Conservation (phyloP, 192 early-diverging fungal genomes). For the Coemansia asiatica region DNA sequence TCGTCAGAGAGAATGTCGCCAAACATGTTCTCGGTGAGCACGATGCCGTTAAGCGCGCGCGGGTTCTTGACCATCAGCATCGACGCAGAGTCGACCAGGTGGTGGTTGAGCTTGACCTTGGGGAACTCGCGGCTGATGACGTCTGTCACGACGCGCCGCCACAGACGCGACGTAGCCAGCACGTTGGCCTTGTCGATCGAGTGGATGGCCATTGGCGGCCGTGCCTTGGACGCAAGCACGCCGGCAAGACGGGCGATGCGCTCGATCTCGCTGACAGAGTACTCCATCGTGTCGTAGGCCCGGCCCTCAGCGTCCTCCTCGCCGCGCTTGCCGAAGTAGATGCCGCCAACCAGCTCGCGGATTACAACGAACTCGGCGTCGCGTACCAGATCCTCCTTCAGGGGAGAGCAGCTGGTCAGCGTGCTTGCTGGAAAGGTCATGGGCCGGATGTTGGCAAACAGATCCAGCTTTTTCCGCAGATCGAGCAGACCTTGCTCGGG, state of each 20-base stretch:
- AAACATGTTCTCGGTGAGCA: slow-evolving; percentile 99
- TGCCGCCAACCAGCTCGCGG: slow-evolving; percentile 94
- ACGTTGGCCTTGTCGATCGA: slow-evolving; percentile 99
- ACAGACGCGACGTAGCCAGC: slow-evolving; percentile 93
- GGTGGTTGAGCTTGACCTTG: slow-evolving; percentile 79
- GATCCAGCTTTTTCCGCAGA: slow-evolving; percentile 86
- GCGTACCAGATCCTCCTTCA: slow-evolving; percentile 88
- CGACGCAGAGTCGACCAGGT: slow-evolving; percentile 94
- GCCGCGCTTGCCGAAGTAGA: slow-evolving; percentile 94
- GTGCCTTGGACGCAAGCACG: slow-evolving; percentile 71
- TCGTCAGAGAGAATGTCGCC: slow-evolving; percentile 98
- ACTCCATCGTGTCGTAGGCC: slow-evolving; percentile 93
- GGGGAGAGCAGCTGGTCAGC: slow-evolving; percentile 78
- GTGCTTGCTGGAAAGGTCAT: slow-evolving; percentile 87
- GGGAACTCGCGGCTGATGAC: slow-evolving; percentile 89
- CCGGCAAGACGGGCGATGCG: slow-evolving; percentile 96
- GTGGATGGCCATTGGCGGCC: slow-evolving; percentile 84
- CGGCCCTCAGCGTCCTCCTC: slow-evolving; percentile 81
- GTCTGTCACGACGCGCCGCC: slow-evolving; percentile 91
- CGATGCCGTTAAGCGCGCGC: slow-evolving; percentile 85
- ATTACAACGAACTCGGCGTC: slow-evolving; percentile 91
- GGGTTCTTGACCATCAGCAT: slow-evolving; percentile 97
- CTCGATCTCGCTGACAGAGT: slow-evolving; percentile 86
- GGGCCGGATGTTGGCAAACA: slow-evolving; percentile 97
- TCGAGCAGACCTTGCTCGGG: slow-evolving; percentile 94